Percentiles rank a stretch among this genome's conserved stretches.
These are phyloP conservation scores for Cochlearia excelsa DNA, from an alignment of 345 rosid species.

Conservation along the genomic window DNA sequence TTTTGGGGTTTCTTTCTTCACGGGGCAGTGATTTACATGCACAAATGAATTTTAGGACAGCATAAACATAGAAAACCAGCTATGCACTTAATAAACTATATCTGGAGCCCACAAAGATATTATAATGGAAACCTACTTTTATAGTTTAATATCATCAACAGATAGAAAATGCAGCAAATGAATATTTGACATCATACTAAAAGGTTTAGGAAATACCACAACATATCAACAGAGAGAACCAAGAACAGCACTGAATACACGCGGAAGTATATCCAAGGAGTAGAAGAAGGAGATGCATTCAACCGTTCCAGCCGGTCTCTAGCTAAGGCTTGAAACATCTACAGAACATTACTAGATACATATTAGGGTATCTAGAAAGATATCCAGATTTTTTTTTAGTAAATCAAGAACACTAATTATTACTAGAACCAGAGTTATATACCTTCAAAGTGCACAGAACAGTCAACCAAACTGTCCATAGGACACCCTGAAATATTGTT, in stretches of 20 bases:
- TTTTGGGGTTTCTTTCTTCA: not conserved
- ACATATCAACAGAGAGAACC: constrained; percentile 68
- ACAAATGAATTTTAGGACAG: not conserved
- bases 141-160: constrained; percentile 14
- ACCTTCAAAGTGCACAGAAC: constrained; percentile 89
- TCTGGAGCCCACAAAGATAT: constrained; percentile 9
- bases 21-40: constrained; percentile 10
- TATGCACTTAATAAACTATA: constrained; percentile 4
- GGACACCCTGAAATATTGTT: constrained; percentile 70
- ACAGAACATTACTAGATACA: constrained; percentile 27
- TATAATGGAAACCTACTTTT: not conserved
- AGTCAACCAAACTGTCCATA: constrained; percentile 89
- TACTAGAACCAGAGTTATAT: not conserved
- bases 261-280: constrained; percentile 83
- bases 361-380: not conserved
- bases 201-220: constrained; percentile 57
- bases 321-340: constrained; percentile 99
- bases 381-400: too few species aligned
- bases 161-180: not conserved
- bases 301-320: constrained; percentile 94
- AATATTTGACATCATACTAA: not conserved
- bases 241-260: constrained; percentile 73
- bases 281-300: constrained; percentile 94
- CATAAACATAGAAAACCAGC: constrained; percentile 2
- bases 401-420: too few species aligned